These are phyloP conservation scores for Leccinum variicolor DNA, from an alignment of 768 basidiomycete species.

Conservation along the genomic window DNA sequence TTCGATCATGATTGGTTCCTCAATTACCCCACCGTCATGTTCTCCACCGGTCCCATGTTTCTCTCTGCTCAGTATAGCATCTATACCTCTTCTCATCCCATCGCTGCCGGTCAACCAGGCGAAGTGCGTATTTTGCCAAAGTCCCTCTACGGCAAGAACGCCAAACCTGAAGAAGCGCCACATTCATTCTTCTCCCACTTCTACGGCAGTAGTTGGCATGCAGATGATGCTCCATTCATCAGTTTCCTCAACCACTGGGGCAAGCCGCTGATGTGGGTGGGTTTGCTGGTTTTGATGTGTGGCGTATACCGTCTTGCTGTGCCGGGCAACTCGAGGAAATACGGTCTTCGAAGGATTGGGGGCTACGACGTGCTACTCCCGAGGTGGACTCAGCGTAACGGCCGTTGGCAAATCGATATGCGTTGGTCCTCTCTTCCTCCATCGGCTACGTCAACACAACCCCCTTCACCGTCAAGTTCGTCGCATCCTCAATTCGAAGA, in stretches of 20 bases:
- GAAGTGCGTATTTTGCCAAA: slow-evolving; percentile 93
- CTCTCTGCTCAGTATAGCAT: slow-evolving; percentile 91
- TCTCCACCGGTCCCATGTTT: slow-evolving; percentile 99
- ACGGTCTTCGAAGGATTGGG: slow-evolving; percentile 56
- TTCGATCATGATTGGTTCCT: slow-evolving; percentile 94
- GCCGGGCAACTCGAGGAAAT: slow-evolving; percentile 59
- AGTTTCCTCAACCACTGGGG: slow-evolving; percentile 89
- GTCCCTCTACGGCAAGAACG: slow-evolving; percentile 97
- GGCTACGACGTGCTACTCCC: slow-evolving; percentile 81
- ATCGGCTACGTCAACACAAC: slow-evolving; percentile 37
- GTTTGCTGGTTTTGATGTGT: slow-evolving; percentile 64
- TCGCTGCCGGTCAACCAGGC: slow-evolving; percentile 48
- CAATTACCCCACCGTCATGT: slow-evolving; percentile 99
- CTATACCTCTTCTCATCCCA: slow-evolving; percentile 68
- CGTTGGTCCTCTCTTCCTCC: slow-evolving; percentile 49
- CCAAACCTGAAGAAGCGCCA: slow-evolving; percentile 74
- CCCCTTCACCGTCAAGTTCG: slow-evolving; percentile 45
- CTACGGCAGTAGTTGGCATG: slow-evolving; percentile 98
- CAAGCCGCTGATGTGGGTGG: slow-evolving; percentile 83
- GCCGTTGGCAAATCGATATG: slow-evolving; percentile 72
- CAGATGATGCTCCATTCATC: slow-evolving; percentile 97
- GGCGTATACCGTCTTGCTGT: slow-evolving; percentile 58
- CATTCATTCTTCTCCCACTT: slow-evolving; percentile 96
- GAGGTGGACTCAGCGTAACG: slow-evolving; percentile 65
- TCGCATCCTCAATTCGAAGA: slow-evolving; percentile 49